Percentiles rank a stretch among this genome's conserved stretches.
Evolutionary conservation across 2,329 filamentous ascomycete genomes (phyloP).

Genomic region (Aspergillus fumigatus): DNA sequence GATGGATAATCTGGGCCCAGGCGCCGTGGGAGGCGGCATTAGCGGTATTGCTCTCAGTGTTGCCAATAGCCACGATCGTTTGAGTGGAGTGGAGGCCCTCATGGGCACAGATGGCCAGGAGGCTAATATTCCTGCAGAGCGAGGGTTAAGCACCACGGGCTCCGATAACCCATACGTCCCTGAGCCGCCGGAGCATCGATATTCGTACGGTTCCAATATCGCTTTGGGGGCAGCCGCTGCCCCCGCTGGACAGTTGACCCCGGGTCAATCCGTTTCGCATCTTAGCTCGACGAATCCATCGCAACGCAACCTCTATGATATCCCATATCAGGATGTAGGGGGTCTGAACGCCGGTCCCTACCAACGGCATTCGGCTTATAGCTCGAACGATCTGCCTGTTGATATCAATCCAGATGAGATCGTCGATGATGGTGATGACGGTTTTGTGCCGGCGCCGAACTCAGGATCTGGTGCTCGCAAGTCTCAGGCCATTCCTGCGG

Average conservation of each 20-base stretch:
- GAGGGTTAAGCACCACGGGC: constrained; percentile 30
- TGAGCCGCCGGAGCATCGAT: constrained; percentile 24
- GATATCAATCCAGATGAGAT: constrained; percentile 73
- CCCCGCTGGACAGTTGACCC: constrained; percentile 30
- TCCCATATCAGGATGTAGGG: constrained; percentile 27
- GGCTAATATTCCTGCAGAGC: constrained; percentile 31
- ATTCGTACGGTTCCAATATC: constrained; percentile 36
- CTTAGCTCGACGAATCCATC: constrained; percentile 33
- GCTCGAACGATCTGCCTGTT: constrained; percentile 47
- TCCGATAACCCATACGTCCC: constrained; percentile 37
- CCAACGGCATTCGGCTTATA: constrained; percentile 53
- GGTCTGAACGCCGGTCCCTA: constrained; percentile 61
- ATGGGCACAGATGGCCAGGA: constrained; percentile 34
- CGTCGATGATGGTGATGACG: constrained; percentile 83
- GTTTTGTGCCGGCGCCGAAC: constrained; percentile 52
- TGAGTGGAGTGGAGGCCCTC: constrained; percentile 62
- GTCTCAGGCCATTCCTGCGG: constrained; percentile 36
- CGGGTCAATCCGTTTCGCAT: constrained; percentile 19
- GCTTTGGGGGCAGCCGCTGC: constrained; percentile 31
- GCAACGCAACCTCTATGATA: constrained; percentile 47
- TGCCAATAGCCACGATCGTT: constrained; percentile 59
- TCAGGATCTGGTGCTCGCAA: constrained; percentile 5
- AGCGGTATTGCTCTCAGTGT: constrained; percentile 63
- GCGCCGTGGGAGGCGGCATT: constrained; percentile 60
- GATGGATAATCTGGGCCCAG: constrained; percentile 62